phyloP scores from a whole-genome alignment of 2,329 filamentous ascomycete species.

The Sporothrix luriei region DNA sequence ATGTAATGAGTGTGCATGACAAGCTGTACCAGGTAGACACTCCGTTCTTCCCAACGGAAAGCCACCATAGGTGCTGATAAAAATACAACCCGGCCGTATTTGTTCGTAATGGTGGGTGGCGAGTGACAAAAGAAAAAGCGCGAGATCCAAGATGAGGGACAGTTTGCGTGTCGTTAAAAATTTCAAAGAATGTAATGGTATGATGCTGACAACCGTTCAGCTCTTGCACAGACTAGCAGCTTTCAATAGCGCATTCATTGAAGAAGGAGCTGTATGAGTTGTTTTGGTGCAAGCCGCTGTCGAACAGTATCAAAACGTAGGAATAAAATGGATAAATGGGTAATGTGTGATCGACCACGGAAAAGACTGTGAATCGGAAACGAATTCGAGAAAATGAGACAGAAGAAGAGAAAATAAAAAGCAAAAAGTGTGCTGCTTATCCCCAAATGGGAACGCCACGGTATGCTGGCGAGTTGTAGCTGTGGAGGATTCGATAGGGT shows the following conservation, averaged over 20 bases:
- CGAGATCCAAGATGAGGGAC: neutral
- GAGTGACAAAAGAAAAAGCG: constrained; percentile 6
- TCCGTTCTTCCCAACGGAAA: neutral
- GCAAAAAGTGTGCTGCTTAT: constrained; percentile 38
- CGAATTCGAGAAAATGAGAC: neutral
- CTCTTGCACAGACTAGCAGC: neutral
- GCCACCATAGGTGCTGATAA: neutral
- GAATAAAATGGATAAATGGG: constrained; percentile 11
- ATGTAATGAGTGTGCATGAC: neutral
- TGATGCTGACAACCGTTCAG: neutral
- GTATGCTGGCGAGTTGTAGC: constrained; percentile 62
- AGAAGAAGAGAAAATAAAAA: neutral
- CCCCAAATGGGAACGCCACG: constrained; percentile 59
- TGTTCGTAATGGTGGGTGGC: constrained; percentile 2
- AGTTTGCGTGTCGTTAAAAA: neutral
- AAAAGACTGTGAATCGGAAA: neutral
- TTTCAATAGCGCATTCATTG: neutral
- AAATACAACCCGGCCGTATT: constrained; percentile 20
- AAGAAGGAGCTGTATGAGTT: constrained; percentile 4
- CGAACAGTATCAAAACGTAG: constrained; percentile 19
- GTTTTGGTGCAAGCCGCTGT: neutral
- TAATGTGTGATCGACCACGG: neutral
- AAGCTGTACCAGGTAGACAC: neutral
- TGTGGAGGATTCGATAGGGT: constrained; percentile 59
- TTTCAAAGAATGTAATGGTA: neutral